Evolutionary conservation across 345 rosid genomes (phyloP).

Genomic region (Gossypium thurberi): DNA sequence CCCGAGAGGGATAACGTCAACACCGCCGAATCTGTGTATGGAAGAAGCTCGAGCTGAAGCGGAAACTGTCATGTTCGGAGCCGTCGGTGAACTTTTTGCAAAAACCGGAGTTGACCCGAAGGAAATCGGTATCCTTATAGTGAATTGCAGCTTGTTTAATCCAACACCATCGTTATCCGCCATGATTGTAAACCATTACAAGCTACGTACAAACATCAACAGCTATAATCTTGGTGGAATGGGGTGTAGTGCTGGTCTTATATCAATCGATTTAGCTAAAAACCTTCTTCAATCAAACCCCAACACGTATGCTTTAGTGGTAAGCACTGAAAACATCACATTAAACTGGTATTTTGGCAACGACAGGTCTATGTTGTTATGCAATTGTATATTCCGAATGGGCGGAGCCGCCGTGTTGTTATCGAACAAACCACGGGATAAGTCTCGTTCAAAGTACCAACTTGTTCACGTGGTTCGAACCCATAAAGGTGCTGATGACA

Average conservation of each 20-base stretch:
- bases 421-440: slow-evolving; percentile 51
- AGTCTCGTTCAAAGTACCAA: slow-evolving; percentile 57
- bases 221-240: slow-evolving; percentile 79
- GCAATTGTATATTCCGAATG: slow-evolving; percentile 85
- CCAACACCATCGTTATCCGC: slow-evolving; percentile 78
- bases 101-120: slow-evolving; percentile 46
- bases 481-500: slow-evolving; percentile 72
- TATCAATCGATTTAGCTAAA: slow-evolving; percentile 61
- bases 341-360: slow-evolving; percentile 75
- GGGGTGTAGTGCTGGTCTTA: slow-evolving; percentile 91
- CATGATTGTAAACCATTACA: slow-evolving; percentile 71
- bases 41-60: slow-evolving; percentile 66
- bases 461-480: slow-evolving; percentile 67
- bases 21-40: slow-evolving; percentile 60
- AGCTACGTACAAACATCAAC: slow-evolving; percentile 53
- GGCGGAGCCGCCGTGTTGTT: slow-evolving; percentile 79
- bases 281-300: slow-evolving; percentile 63
- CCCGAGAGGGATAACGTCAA: slow-evolving; percentile 49
- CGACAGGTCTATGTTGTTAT: slow-evolving; percentile 71
- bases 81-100: slow-evolving; percentile 48
- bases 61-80: slow-evolving; percentile 62
- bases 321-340: slow-evolving; percentile 85
- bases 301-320: slow-evolving; percentile 57
- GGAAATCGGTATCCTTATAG: slow-evolving; percentile 61
- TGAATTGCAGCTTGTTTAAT: slow-evolving; percentile 74